A percentile compares a stretch with the other conserved stretches of the same genome.
These are phyloP conservation scores for Xenoacremonium recifei DNA, from an alignment of 2,329 filamentous ascomycete genomes.

Conservation along the genomic window DNA sequence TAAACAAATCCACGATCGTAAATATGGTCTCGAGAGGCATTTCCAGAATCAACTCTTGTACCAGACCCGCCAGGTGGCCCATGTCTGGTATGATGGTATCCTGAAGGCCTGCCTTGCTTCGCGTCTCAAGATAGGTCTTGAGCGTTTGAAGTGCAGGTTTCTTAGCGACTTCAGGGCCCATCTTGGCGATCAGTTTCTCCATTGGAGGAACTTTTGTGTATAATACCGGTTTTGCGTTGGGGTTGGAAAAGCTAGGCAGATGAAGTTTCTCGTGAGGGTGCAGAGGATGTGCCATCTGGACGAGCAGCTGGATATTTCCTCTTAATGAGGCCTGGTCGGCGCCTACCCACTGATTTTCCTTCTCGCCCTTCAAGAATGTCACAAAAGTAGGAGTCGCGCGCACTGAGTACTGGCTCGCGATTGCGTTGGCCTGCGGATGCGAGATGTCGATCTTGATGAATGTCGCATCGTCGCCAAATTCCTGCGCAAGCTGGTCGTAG, in stretches of 20 bases:
- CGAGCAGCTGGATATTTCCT: constrained; percentile 69
- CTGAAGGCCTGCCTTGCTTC: constrained; percentile 55
- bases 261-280: constrained; percentile 74
- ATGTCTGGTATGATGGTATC: constrained; percentile 72
- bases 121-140: constrained; percentile 67
- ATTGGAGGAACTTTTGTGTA: constrained; percentile 81
- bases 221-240: constrained; percentile 63
- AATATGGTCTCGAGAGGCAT: constrained; percentile 70
- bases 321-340: constrained; percentile 67
- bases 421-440: constrained; percentile 59
- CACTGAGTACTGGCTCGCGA: constrained; percentile 65
- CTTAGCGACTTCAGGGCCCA: constrained; percentile 58
- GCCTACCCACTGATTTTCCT: constrained; percentile 79
- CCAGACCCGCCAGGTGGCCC: constrained; percentile 58
- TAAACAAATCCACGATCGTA: constrained; percentile 79
- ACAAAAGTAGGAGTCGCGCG: constrained; percentile 85
- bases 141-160: constrained; percentile 62
- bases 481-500: constrained; percentile 76
- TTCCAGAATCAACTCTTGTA: constrained; percentile 53
- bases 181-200: constrained; percentile 76
- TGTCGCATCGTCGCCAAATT: constrained; percentile 64
- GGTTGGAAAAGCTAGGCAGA: constrained; percentile 67
- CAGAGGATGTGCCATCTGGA: constrained; percentile 70
- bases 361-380: constrained; percentile 73
- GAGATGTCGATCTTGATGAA: constrained; percentile 84